A percentile compares a stretch with the other conserved stretches of the same genome.
phyloP scores from a whole-genome alignment of 169 alveolate species.

The Toxoplasma gondii region DNA sequence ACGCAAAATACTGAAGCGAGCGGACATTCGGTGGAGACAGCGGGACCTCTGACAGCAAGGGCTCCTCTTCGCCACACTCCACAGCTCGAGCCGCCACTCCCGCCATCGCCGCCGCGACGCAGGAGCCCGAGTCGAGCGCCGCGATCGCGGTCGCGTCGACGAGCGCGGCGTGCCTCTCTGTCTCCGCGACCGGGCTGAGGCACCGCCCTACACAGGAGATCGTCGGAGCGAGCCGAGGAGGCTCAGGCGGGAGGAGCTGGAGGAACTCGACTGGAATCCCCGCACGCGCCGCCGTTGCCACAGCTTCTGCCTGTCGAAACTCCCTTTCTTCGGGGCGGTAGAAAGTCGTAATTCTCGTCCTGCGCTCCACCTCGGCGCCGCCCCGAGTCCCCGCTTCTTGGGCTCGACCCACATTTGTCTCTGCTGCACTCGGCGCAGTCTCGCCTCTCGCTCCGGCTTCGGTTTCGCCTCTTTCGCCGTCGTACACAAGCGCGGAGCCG shows the following conservation, averaged over 20 bases:
- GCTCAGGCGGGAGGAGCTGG: slow-evolving; percentile 1
- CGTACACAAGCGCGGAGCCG: too few relatives aligned
- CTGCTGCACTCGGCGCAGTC: too few relatives aligned
- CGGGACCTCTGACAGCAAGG: slow-evolving; percentile 23
- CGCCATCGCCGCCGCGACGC: slow-evolving; percentile 21
- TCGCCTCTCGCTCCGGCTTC: too few relatives aligned
- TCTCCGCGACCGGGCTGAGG: background rate
- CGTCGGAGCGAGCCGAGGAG: background rate
- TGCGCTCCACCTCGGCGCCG: background rate
- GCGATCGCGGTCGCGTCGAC: slow-evolving; percentile 28
- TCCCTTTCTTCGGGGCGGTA: background rate
- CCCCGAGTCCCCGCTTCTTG: background rate
- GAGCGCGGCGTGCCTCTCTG: background rate
- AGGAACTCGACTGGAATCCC: background rate
- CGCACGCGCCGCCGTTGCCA: background rate
- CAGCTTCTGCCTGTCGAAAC: background rate
- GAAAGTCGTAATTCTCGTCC: background rate
- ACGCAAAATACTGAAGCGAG: background rate
- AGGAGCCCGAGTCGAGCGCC: slow-evolving; percentile 2
- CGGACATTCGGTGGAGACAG: background rate
- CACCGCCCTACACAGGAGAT: background rate
- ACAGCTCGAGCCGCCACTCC: background rate
- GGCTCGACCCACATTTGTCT: too few relatives aligned
- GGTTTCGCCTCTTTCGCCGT: too few relatives aligned
- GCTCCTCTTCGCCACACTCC: background rate